These are phyloP conservation scores for Entomortierella lignicola DNA, from an alignment of 192 early-diverging fungal species.

Conservation along the genomic window DNA sequence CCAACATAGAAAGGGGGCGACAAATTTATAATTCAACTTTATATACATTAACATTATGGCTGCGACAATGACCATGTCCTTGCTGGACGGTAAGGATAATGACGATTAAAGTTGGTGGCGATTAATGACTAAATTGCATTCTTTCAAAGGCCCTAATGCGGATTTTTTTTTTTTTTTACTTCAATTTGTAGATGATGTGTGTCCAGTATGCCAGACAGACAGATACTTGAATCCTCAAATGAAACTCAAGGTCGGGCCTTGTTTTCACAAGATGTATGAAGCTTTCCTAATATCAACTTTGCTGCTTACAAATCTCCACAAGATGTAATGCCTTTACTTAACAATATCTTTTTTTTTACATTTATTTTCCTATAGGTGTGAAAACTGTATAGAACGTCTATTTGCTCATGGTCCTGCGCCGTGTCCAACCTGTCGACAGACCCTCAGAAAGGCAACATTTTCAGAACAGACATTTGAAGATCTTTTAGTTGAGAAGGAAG, in stretches of 20 bases:
- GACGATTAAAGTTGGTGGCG: constrained; percentile 19
- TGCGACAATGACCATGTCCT: constrained; percentile 10
- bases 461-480: constrained; percentile 94
- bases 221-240: constrained; percentile 89
- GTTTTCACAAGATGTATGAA: constrained; percentile 94
- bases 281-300: not conserved
- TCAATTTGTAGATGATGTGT: constrained; percentile 56
- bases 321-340: not conserved
- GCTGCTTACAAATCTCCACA: too few species aligned
- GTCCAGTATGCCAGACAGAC: constrained; percentile 86
- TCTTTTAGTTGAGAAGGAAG: constrained; percentile 93
- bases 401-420: constrained; percentile 89
- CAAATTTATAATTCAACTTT: too few species aligned
- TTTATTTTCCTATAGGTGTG: constrained; percentile 73
- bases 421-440: constrained; percentile 89
- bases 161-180: not conserved
- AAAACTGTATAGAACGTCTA: constrained; percentile 87
- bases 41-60: constrained; percentile 17
- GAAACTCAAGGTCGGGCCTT: constrained; percentile 91
- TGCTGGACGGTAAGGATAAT: constrained; percentile 17
- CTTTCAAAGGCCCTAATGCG: not conserved
- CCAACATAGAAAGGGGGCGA: not conserved
- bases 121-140: not conserved
- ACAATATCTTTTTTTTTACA: not conserved
- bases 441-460: constrained; percentile 86